A percentile compares a stretch with the other conserved stretches of the same genome.
These are phyloP conservation scores for Pleurotus salmoneostramineus DNA, from an alignment of 768 basidiomycete genomes.

Conservation along the genomic window DNA sequence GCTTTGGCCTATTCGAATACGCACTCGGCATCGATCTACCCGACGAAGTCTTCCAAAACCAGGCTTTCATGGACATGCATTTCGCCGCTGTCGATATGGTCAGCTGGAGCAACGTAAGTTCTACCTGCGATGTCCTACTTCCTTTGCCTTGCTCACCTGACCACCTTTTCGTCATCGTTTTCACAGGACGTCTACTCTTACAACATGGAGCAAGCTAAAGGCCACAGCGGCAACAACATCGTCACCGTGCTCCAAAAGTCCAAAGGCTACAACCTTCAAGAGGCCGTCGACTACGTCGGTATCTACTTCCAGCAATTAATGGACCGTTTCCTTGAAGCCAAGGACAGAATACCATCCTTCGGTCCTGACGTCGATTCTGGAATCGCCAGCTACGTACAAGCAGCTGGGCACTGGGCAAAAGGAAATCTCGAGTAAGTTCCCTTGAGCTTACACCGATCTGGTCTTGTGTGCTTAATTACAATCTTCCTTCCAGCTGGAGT, in stretches of 20 bases:
- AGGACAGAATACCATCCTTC: constrained; percentile 44
- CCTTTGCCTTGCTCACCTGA: constrained; percentile 5
- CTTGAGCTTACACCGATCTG: neutral
- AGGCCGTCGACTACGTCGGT: constrained; percentile 56
- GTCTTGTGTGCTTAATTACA: constrained; percentile 12
- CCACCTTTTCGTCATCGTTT: neutral
- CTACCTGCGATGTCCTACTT: neutral
- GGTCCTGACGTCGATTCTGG: constrained; percentile 44
- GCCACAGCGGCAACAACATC: constrained; percentile 61
- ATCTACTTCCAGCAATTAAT: constrained; percentile 46
- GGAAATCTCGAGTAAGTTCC: constrained; percentile 52
- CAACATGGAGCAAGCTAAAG: constrained; percentile 57
- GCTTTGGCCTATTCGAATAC: constrained; percentile 61
- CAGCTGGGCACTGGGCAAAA: constrained; percentile 54
- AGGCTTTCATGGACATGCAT: constrained; percentile 48
- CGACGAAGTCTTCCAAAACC: constrained; percentile 56
- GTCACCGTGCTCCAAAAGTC: constrained; percentile 65
- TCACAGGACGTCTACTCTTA: neutral
- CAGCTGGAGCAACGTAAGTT: constrained; percentile 65
- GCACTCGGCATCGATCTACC: constrained; percentile 59
- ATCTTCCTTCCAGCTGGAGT: constrained; percentile 43
- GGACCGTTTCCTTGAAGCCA: constrained; percentile 42
- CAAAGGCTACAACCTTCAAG: constrained; percentile 48
- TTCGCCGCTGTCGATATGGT: constrained; percentile 62
- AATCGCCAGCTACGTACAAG: constrained; percentile 49